Conservation (phyloP, 768 basidiomycete genomes). For the Leccinum uliginosum region DNA sequence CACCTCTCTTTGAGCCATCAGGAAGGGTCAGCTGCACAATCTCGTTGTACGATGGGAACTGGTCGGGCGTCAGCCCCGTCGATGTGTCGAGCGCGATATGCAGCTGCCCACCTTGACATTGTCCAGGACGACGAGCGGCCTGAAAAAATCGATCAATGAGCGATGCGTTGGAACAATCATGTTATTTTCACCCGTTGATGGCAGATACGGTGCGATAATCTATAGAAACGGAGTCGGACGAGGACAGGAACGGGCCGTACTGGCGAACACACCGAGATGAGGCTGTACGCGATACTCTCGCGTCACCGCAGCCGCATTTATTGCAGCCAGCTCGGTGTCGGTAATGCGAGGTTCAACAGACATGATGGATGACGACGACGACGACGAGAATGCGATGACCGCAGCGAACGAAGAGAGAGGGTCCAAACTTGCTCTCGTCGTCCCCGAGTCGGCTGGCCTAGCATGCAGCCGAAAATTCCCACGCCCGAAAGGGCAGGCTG, state of each 20-base stretch:
- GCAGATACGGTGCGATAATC: conserved; percentile 99
- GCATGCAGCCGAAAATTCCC: conserved; percentile 17
- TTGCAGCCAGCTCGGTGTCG: conserved; percentile 69
- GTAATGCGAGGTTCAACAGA: conserved; percentile 54
- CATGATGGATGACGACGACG: conserved; percentile 23
- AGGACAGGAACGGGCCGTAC: neutral
- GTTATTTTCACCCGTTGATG: conserved; percentile 79
- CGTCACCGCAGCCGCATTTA: conserved; percentile 87
- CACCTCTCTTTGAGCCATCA: conserved; percentile 91
- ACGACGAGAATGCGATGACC: neutral
- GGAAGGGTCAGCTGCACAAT: conserved; percentile 94
- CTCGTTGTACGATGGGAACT: conserved; percentile 99
- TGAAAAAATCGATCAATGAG: conserved; percentile 30
- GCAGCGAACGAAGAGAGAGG: neutral
- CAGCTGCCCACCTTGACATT: conserved; percentile 81
- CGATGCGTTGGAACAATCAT: neutral
- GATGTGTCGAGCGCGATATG: neutral
- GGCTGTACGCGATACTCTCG: conserved; percentile 86
- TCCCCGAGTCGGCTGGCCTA: conserved; percentile 3
- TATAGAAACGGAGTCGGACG: conserved; percentile 30
- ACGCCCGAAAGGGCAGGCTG: conserved; percentile 14
- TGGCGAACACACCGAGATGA: conserved; percentile 61
- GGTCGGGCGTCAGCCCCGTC: conserved; percentile 14
- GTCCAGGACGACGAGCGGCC: conserved; percentile 93
- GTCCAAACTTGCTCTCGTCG: conserved; percentile 9